Evolutionary conservation across 805 yeast species (phyloP).

Genomic region (Isabelozyma pseudorhagii): DNA sequence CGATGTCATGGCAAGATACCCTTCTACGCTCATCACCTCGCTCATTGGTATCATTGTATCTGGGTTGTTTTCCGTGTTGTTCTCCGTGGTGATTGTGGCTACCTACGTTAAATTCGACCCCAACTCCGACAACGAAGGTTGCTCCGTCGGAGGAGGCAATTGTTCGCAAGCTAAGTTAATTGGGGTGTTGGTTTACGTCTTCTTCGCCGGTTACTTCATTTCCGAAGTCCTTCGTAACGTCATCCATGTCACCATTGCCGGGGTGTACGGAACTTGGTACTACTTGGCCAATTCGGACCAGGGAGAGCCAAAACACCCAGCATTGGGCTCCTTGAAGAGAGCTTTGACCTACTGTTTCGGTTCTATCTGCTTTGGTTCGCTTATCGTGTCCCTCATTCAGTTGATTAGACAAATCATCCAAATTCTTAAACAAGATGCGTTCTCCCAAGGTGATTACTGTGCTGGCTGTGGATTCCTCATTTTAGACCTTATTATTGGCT

Average conservation of each 20-base stretch:
- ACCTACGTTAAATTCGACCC: slow-evolving; percentile 77
- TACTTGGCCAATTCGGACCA: slow-evolving; percentile 72
- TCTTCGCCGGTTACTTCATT: slow-evolving; percentile 80
- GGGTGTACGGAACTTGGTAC: slow-evolving; percentile 90
- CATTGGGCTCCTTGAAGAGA: slow-evolving; percentile 74
- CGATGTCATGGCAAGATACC: slow-evolving; percentile 70
- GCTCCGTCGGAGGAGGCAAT: slow-evolving; percentile 49
- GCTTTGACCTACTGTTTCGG: slow-evolving; percentile 87
- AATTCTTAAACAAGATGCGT: slow-evolving; percentile 50
- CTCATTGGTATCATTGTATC: slow-evolving; percentile 56
- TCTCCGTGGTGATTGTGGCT: slow-evolving; percentile 67
- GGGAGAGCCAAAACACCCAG: slow-evolving; percentile 77
- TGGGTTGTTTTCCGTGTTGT: slow-evolving; percentile 63
- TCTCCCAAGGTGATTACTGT: slow-evolving; percentile 49
- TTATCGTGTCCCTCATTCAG: slow-evolving; percentile 70
- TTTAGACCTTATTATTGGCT: slow-evolving; percentile 56
- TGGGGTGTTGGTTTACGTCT: slow-evolving; percentile 67
- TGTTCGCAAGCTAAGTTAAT: slow-evolving; percentile 59
- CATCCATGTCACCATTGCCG: slow-evolving; percentile 77
- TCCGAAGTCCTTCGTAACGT: slow-evolving; percentile 80
- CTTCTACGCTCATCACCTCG: slow-evolving; percentile 64
- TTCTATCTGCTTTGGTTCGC: slow-evolving; percentile 81
- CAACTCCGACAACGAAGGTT: slow-evolving; percentile 47
- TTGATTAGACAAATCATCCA: slow-evolving; percentile 55
- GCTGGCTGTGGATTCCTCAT: slow-evolving; percentile 52